A percentile compares a stretch with the other conserved stretches of the same genome.
Evolutionary conservation across 2,329 filamentous ascomycete species (phyloP).

Genomic region (Cadophora sp.): DNA sequence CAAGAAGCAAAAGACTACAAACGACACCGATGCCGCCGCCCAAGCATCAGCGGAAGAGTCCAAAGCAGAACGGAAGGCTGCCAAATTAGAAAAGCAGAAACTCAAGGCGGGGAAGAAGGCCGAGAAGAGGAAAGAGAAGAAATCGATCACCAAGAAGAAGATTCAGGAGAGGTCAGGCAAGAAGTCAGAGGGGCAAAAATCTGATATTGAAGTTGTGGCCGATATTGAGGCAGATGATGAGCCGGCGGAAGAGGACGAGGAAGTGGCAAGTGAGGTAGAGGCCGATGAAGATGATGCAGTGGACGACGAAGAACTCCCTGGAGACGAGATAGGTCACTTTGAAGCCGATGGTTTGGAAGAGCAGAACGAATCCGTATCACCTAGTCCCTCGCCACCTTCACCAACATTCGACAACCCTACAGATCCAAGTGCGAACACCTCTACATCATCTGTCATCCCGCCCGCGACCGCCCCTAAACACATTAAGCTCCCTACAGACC

Average conservation of each 20-base stretch:
- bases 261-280: constrained; percentile 20
- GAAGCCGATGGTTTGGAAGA: constrained; percentile 57
- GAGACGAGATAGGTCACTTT: constrained; percentile 50
- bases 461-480: constrained; percentile 68
- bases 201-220: background rate
- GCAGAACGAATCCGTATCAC: constrained; percentile 49
- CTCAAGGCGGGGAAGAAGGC: constrained; percentile 47
- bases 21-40: constrained; percentile 5
- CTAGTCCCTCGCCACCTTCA: constrained; percentile 62
- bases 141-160: constrained; percentile 45
- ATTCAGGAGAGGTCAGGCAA: constrained; percentile 10
- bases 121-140: constrained; percentile 55
- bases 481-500: constrained; percentile 72
- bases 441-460: constrained; percentile 70
- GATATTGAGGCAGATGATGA: constrained; percentile 17
- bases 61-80: constrained; percentile 25
- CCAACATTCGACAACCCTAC: constrained; percentile 65
- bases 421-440: constrained; percentile 66
- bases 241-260: constrained; percentile 36
- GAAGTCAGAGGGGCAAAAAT: background rate
- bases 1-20: constrained; percentile 62
- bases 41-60: constrained; percentile 46
- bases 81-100: constrained; percentile 37
- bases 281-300: constrained; percentile 33
- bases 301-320: constrained; percentile 37